phyloP scores from a whole-genome alignment of 768 basidiomycete species.

The Auricularia sp. region DNA sequence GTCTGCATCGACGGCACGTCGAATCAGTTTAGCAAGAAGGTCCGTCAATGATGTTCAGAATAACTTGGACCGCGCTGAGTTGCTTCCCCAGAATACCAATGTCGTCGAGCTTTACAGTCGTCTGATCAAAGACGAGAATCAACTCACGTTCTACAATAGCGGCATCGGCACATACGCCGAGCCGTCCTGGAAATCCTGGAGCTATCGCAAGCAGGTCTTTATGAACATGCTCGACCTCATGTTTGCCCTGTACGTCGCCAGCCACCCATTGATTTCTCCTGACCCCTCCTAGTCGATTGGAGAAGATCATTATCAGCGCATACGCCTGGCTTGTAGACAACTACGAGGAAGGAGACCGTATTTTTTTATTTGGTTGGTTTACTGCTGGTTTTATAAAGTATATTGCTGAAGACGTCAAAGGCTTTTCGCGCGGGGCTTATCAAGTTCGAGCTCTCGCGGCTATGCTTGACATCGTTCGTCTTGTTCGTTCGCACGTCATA shows the following conservation, averaged over 20 bases:
- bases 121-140: too few species aligned
- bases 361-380: conserved; percentile 32
- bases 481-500: too few species aligned
- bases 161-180: conserved; percentile 31
- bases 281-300: conserved; percentile 23
- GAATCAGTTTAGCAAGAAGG: conserved; percentile 19
- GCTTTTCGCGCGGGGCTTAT: conserved; percentile 41
- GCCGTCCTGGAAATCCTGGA: conserved; percentile 13
- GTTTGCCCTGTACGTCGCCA: conserved; percentile 26
- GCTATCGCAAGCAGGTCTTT: conserved; percentile 16
- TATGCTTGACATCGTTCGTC: conserved; percentile 31
- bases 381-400: not conserved
- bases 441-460: conserved; percentile 34
- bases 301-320: conserved; percentile 24
- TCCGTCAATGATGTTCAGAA: not conserved
- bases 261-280: too few species aligned
- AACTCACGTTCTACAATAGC: too few species aligned
- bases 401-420: conserved; percentile 13
- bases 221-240: conserved; percentile 24
- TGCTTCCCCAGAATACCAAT: conserved; percentile 28
- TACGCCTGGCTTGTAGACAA: conserved; percentile 35
- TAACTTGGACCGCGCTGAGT: not conserved
- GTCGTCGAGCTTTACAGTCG: conserved; percentile 33
- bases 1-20: conserved; percentile 20
- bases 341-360: conserved; percentile 28